Evolutionary conservation across 306 rosid species (phyloP).

Genomic region (Senna siamea): DNA sequence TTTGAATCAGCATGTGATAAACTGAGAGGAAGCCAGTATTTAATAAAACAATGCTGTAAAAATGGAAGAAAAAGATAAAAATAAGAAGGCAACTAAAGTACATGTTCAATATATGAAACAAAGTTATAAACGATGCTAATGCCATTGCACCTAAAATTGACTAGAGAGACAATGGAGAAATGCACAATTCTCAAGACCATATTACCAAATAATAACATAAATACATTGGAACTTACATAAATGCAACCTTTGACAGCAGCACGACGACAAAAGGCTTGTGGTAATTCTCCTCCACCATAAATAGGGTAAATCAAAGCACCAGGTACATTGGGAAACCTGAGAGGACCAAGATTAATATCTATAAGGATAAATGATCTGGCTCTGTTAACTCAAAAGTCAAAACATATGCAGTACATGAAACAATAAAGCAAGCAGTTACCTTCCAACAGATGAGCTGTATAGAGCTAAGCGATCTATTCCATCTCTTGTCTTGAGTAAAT

Average conservation of each 20-base stretch:
- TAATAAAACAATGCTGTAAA: neutral
- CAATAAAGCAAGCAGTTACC: conserved; percentile 49
- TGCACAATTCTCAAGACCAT: neutral
- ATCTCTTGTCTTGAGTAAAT: conserved; percentile 67
- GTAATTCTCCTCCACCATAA: conserved; percentile 88
- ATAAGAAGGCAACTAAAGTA: conserved; percentile 6
- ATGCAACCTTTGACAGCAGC: conserved; percentile 98
- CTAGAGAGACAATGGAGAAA: neutral
- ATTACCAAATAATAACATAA: neutral
- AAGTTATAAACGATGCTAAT: neutral
- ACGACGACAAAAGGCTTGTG: conserved; percentile 90
- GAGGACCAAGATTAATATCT: conserved; percentile 27
- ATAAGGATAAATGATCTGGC: neutral
- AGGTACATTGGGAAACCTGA: conserved; percentile 77
- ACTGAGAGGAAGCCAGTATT: neutral
- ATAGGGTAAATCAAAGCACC: conserved; percentile 87
- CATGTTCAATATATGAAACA: conserved; percentile 16
- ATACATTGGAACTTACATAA: conserved; percentile 68
- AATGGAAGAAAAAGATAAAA: conserved; percentile 15
- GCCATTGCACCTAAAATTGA: neutral
- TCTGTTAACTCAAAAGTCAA: conserved; percentile 29
- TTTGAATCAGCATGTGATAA: conserved; percentile 16
- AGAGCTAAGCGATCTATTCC: conserved; percentile 77
- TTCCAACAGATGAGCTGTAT: conserved; percentile 83
- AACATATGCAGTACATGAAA: conserved; percentile 19